Conservation (phyloP, 495 filamentous ascomycete genomes). For the Aspergillus olivimuriae region DNA sequence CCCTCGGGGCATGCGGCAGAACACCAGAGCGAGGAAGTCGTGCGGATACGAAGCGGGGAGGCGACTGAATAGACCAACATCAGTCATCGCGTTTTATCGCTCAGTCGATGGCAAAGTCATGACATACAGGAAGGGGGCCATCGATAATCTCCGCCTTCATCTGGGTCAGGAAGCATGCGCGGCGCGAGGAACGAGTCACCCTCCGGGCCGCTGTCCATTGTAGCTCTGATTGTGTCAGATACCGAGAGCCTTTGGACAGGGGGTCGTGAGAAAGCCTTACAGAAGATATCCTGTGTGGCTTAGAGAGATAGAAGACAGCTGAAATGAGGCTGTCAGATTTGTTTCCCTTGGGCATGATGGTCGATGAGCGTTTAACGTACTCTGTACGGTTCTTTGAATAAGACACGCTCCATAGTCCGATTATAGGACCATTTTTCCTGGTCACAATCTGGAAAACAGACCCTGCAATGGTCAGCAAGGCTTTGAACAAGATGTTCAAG, state of each 20-base stretch:
- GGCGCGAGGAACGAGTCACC: conserved; percentile 32
- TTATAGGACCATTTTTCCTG: conserved; percentile 30
- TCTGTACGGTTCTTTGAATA: conserved; percentile 31
- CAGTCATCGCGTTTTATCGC: no score
- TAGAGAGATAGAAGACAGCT: conserved; percentile 36
- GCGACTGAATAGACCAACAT: conserved; percentile 18
- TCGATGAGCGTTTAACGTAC: no score
- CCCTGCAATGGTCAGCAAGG: conserved; percentile 7
- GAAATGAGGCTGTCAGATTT: no score
- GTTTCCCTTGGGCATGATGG: no score
- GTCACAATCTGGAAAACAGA: conserved; percentile 34
- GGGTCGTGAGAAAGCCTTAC: conserved; percentile 19
- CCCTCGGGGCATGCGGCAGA: conserved; percentile 29
- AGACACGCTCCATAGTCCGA: conserved; percentile 30
- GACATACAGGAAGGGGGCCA: conserved; percentile 27
- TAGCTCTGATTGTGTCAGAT: conserved; percentile 25
- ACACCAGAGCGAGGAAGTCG: conserved; percentile 28
- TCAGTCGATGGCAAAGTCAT: no score
- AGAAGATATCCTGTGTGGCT: conserved; percentile 34
- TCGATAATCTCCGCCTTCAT: conserved; percentile 28
- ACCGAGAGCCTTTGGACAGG: conserved; percentile 1
- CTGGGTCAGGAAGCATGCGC: conserved; percentile 29
- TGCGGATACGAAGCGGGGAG: conserved; percentile 25
- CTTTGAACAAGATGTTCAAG: background rate
- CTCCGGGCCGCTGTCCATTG: conserved; percentile 33